Evolutionary conservation across 2,329 filamentous ascomycete genomes (phyloP).

Genomic region (Cryoendolithus antarcticus): DNA sequence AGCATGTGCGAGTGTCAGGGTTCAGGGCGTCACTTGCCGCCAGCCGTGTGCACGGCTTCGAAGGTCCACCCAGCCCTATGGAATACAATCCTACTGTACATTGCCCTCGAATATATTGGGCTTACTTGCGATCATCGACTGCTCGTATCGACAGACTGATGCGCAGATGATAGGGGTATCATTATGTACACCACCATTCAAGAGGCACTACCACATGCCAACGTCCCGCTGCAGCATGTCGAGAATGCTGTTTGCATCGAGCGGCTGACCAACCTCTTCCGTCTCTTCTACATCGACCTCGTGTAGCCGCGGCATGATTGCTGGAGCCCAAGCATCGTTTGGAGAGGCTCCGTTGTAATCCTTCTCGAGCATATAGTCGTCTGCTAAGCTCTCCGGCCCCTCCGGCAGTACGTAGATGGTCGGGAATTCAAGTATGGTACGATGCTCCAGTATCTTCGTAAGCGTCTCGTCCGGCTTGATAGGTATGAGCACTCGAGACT

Average conservation of each 20-base stretch:
- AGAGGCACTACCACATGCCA: background rate
- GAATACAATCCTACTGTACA: too few relatives aligned
- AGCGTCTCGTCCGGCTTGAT: slow-evolving; percentile 40
- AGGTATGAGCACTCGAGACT: slow-evolving; percentile 46
- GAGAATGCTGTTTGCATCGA: slow-evolving; percentile 29
- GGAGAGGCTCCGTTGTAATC: slow-evolving; percentile 26
- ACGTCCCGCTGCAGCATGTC: slow-evolving; percentile 32
- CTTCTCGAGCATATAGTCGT: slow-evolving; percentile 35
- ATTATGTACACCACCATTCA: too few relatives aligned
- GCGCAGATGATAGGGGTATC: too few relatives aligned
- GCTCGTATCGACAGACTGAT: too few relatives aligned
- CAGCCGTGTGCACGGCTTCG: too few relatives aligned
- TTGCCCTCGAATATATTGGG: too few relatives aligned
- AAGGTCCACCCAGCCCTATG: too few relatives aligned
- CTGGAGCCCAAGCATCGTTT: slow-evolving; percentile 28
- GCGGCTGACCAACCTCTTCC: slow-evolving; percentile 1
- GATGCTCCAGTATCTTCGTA: slow-evolving; percentile 45
- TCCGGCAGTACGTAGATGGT: slow-evolving; percentile 53
- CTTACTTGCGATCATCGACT: too few relatives aligned
- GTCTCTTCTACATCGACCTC: slow-evolving; percentile 7
- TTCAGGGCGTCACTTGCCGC: too few relatives aligned
- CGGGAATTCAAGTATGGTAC: slow-evolving; percentile 64
- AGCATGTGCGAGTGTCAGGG: too few relatives aligned
- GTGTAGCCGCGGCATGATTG: slow-evolving; percentile 2
- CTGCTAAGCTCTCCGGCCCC: slow-evolving; percentile 19